Evolutionary conservation across 495 filamentous ascomycete genomes (phyloP), one percentile per base, ranked within the genome.

Genomic region (Hypoxylon cercidicola): DNA sequence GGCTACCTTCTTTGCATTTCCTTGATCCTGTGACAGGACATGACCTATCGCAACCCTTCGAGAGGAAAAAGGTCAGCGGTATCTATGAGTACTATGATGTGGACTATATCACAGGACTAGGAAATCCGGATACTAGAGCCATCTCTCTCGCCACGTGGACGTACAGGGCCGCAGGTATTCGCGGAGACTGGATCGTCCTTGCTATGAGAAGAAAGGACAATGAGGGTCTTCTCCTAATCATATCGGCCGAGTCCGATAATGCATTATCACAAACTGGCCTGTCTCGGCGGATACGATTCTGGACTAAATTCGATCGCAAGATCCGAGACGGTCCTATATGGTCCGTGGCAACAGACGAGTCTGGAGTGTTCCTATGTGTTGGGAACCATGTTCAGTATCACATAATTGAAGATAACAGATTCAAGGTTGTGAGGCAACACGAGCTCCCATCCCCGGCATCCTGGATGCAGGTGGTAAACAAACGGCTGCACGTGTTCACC

Each of bases 11-110:
- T 19, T 62, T 81, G 58, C 69, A 67, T 59, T 85, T 86, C 58
- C 63, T 84, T 15, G 77, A 85, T 56, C 79, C 79, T 1, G 73
- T 75, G 18, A 82, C 81, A 1, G 82, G 81, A 2, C 52, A 68
- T 30, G 74, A 82, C 45, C 65, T 85, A 5, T 82, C 81, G 0
- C 66, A 49, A 30, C 74, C 79, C 0, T 48, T 74, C 9, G 74
- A 78, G 46, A 72, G 74, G 28, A 76, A 73, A 12, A 70, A 67
- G 15, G 6, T 39, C 9, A 37, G 39, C 12, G 62, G 54, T 13
- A 8, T 16, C 5, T 40, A 66, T 44, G 49, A 3, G n/a, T 60
- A 72, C 12, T 49, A 56, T 0, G 51, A 65, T 0, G 65, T 74
- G 1, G 68, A 74, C 13, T 77, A 70, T 48, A 73, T 83, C n/a